Evolutionary conservation across 2,329 filamentous ascomycete species (phyloP), one percentile per base, ranked within the genome.

Genomic region (Colletotrichum tropicicola): DNA sequence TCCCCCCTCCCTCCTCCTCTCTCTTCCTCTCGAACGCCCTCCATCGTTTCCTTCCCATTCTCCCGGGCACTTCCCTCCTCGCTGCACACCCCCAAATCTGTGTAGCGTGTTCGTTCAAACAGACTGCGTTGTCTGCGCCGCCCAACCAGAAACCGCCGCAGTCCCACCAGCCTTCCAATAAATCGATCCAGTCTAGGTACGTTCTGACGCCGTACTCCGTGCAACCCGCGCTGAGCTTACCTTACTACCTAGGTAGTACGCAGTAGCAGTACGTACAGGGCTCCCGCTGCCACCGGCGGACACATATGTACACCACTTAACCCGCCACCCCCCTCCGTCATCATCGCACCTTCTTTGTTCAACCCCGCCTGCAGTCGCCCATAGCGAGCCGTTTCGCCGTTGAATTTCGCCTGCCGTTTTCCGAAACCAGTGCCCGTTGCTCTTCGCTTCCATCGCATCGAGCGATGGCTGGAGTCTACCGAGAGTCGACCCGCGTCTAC

Each of bases 401-500:
- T 57, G 35, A 44, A 21, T 39, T 49, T 48, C 28, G 6, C 23
- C 57, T 56, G 62, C 51, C 62, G 57, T 52, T 28, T 65, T 32
- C 62, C 62, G 51, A 54, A 62, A 65, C 35, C 57, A 55, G 44
- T 30, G 28, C 5, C 49, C 35, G 37, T 39, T 47, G 27, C 27
- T 15, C 9, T 54, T 25, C 28, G 44, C 44, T n/a, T 27, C 49
- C 44, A 17, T 65, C 62, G 62, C 62, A 62, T 37, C 12, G 25
- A 64, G 59, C 63, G 59, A 66, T 66, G 63, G 45, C 63, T 53
- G 63, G 59, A 64, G 73, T 76, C 66, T 76, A 75, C 68, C 73
- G 74, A 59, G 75, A 78, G 68, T 67, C 67, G 25, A 59, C 74
- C 70, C 75, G 75, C 41, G 68, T 67, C 63, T 77, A 77, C 66